Evolutionary conservation across 495 filamentous ascomycete genomes (phyloP).

Genomic region (Glutinoglossum americanum): DNA sequence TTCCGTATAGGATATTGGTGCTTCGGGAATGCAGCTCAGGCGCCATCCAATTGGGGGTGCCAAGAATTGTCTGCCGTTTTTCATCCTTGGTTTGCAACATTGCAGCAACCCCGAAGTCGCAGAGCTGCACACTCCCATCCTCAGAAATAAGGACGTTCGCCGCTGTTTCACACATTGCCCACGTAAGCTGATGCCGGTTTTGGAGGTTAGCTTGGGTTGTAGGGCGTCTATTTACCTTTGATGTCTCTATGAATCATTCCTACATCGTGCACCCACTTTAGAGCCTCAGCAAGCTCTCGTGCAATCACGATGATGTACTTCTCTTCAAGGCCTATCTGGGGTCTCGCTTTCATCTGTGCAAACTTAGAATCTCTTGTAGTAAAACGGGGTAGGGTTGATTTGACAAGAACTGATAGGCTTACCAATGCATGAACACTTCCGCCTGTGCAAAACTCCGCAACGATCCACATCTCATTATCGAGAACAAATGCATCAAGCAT

Average conservation of each 20-base stretch:
- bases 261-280: constrained; percentile 6
- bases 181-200: not conserved
- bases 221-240: constrained; percentile 38
- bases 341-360: constrained; percentile 35
- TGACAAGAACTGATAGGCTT: constrained; percentile 8
- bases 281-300: constrained; percentile 13
- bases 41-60: constrained; percentile 94
- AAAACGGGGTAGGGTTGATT: not conserved
- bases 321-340: constrained; percentile 39
- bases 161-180: constrained; percentile 20
- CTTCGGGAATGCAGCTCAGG: constrained; percentile 43
- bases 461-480: constrained; percentile 79
- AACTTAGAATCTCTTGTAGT: not conserved
- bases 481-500: constrained; percentile 74
- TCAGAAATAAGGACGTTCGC: constrained; percentile 85
- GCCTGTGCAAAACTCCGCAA: constrained; percentile 87
- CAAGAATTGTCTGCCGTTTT: constrained; percentile 82
- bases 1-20: constrained; percentile 29
- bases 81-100: constrained; percentile 62
- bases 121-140: constrained; percentile 68
- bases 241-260: constrained; percentile 84
- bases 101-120: constrained; percentile 89
- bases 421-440: constrained; percentile 86
- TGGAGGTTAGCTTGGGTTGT: not conserved
- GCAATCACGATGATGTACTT: constrained; percentile 79